Base-by-base conservation (phyloP, 306 rosid genomes). In the Pterocarpus santalinus region DNA sequence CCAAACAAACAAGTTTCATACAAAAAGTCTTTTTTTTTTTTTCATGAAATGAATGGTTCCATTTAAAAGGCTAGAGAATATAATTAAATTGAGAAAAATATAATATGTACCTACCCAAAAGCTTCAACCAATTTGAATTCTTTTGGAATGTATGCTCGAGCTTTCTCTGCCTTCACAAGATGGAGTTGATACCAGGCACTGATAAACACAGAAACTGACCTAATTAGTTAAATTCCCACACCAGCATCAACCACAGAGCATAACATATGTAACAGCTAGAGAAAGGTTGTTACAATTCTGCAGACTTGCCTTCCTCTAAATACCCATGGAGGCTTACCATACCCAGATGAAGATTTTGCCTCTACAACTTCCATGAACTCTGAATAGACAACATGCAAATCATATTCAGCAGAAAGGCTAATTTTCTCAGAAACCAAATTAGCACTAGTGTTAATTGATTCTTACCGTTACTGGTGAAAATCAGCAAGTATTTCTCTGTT, bases 171-270 rank as follows among this genome's bases (percentile, higher is more conserved):
- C 75, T 90, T 93, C 83, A 95, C 98, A 35, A 93, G 93, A 85
- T 93, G 98, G 38, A 95, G 94, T 55, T 95, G 98, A 88, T 95
- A 95, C 90, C 86, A 85, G 32, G 99, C 99, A 65, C 99, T 95
- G 83, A 83, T 43, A 46, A n/a, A 35, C 17, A 33, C 38, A 67
- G 41, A 41, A 76, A 79, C 30, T 47, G 34, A 47, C 65, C 35
- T 8, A 55, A n/a, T 60, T 43, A 53, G 22, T 8, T 5, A 28
- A 67, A 44, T 66, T 72, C 58, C 69, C 56, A 36, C 16, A 15
- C 2, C 32, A 58, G 41, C 0, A 13, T 16, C 36, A 32, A 75
- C 7, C n/a, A 34, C 56, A 77, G 15, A 66, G 8, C 49, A 66
- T 12, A 80, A 33, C 1, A 47, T 17, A 53, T 14, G 30, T 17